Percentiles rank a stretch among this genome's conserved stretches.
phyloP scores from a whole-genome alignment of 768 basidiomycete genomes.

The Psilocybe subaeruginosa region DNA sequence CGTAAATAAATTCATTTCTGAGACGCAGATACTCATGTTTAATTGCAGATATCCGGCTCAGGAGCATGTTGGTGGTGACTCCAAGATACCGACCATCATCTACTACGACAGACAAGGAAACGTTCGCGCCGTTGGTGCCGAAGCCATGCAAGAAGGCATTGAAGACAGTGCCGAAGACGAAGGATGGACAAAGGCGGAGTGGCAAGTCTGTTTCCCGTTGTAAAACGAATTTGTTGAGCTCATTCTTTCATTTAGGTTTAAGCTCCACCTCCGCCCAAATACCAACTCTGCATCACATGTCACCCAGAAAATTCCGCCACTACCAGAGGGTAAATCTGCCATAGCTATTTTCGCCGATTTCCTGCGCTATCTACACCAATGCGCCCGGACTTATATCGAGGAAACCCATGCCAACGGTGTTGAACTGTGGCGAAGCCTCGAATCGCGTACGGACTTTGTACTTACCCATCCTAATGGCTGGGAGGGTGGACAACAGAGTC shows the following conservation, averaged over 20 bases:
- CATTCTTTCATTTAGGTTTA: slow-evolving; percentile 32
- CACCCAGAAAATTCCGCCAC: slow-evolving; percentile 31
- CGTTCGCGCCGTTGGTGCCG: slow-evolving; percentile 43
- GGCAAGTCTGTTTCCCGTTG: slow-evolving; percentile 32
- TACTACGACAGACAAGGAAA: slow-evolving; percentile 41
- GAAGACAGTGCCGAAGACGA: slow-evolving; percentile 41
- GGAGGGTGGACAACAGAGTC: slow-evolving; percentile 56
- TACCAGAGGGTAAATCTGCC: slow-evolving; percentile 45
- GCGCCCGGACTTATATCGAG: slow-evolving; percentile 37
- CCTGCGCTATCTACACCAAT: slow-evolving; percentile 41
- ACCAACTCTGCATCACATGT: slow-evolving; percentile 6
- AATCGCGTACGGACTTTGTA: slow-evolving; percentile 31
- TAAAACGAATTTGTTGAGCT: slow-evolving; percentile 11
- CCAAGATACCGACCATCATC: slow-evolving; percentile 24
- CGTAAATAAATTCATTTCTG: not conserved
- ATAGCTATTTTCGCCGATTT: slow-evolving; percentile 53
- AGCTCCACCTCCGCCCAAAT: slow-evolving; percentile 35
- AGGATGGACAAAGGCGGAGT: slow-evolving; percentile 47
- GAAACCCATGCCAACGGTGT: slow-evolving; percentile 46
- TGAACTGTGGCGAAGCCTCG: slow-evolving; percentile 43
- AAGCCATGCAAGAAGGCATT: slow-evolving; percentile 39
- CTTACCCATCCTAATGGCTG: slow-evolving; percentile 54
- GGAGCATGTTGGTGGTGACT: slow-evolving; percentile 38
- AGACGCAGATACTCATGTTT: not conserved
- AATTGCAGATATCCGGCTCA: slow-evolving; percentile 43